A percentile compares a stretch with the other conserved stretches of the same genome.
These are phyloP conservation scores for Gracilariopsis chorda DNA, from an alignment of 23 red algal species.

Conservation along the genomic window DNA sequence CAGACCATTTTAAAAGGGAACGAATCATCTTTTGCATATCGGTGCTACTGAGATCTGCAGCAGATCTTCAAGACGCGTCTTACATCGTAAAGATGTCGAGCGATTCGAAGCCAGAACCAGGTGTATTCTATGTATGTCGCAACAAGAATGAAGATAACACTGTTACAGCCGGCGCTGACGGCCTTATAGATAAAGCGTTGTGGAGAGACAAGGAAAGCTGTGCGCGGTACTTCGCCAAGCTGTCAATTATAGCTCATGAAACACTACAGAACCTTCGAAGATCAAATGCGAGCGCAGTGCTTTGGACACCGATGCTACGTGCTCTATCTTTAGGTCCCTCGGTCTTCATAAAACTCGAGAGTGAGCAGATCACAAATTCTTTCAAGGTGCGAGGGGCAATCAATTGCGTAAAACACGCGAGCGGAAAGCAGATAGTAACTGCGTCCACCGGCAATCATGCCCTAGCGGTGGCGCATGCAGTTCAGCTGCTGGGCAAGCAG, in stretches of 20 bases:
- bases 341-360: conserved; percentile 69
- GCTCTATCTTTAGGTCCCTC: not conserved
- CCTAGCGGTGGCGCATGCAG: conserved; percentile 49
- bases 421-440: not conserved
- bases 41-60: no score
- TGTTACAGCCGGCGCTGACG: no score
- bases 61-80: no score
- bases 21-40: no score
- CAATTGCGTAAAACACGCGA: not conserved
- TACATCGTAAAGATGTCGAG: no score
- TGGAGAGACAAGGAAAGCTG: not conserved
- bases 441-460: conserved; percentile 79
- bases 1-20: no score
- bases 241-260: not conserved
- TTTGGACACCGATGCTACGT: conserved; percentile 27
- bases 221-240: not conserved
- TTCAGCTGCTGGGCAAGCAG: not conserved
- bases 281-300: not conserved
- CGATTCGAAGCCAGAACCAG: no score
- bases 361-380: conserved; percentile 69
- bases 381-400: conserved; percentile 71
- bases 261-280: not conserved
- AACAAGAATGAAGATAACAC: no score
- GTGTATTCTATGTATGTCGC: no score
- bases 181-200: not conserved